Conservation (phyloP, 306 rosid species). For the Glycine tomentella region DNA sequence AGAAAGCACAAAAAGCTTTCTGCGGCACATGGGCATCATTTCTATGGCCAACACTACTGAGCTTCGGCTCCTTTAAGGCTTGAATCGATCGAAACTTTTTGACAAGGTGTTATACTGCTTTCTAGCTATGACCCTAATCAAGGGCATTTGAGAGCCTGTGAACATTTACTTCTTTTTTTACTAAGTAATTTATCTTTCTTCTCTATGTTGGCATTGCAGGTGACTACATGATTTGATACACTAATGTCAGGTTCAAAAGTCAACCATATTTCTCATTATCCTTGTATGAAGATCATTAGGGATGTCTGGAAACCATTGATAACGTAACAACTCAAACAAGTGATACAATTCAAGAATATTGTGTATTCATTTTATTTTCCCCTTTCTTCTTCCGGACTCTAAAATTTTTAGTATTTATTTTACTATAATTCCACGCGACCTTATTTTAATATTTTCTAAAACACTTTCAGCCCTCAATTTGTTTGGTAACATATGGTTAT, state of each 20-base stretch:
- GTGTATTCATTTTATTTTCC: neutral
- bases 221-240: slow-evolving; percentile 41
- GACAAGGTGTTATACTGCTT: slow-evolving; percentile 27
- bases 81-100: slow-evolving; percentile 30
- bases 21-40: slow-evolving; percentile 46
- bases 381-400: no score
- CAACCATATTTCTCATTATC: slow-evolving; percentile 42
- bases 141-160: slow-evolving; percentile 7
- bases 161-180: slow-evolving; percentile 22
- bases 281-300: slow-evolving; percentile 36
- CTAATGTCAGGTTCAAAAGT: slow-evolving; percentile 35
- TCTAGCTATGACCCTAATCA: slow-evolving; percentile 37
- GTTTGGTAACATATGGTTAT: no score
- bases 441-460: neutral
- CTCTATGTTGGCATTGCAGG: slow-evolving; percentile 30
- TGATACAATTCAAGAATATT: neutral
- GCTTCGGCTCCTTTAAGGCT: slow-evolving; percentile 33
- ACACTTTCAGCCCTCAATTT: neutral
- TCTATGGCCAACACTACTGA: slow-evolving; percentile 34
- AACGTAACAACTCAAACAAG: slow-evolving; percentile 18
- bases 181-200: neutral
- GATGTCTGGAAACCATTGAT: slow-evolving; percentile 38
- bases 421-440: no score
- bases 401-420: no score
- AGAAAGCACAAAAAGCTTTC: slow-evolving; percentile 1